Base-by-base conservation (phyloP, 1,284 basidiomycete species). In the Mycosarcoma mackinlayi region DNA sequence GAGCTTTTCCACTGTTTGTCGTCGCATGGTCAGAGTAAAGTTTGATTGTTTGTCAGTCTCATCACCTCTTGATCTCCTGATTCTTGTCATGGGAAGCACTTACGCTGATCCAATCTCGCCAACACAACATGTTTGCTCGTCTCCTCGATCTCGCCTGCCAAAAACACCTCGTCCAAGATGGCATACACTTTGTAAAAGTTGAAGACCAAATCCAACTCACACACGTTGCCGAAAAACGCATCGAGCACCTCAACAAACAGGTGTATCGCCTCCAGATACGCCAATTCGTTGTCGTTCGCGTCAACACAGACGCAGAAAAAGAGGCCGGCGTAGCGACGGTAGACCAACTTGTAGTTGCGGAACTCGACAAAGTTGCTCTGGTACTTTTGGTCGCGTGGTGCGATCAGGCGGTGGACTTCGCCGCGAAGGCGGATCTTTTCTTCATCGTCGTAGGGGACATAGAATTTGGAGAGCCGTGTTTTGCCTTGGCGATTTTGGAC, bases 161-260 rank as follows among this genome's bases (percentile, higher is more conserved):
- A 86, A 85, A 98, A 98, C 42, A 98, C 92, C 81, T 98, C 95
- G 83, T 98, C 96, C 56, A 98, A 86, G 55, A 98, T 97, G 1
- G 96, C 93, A 77, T 97, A 97, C 56, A 90, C 93, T 86, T 98
- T 97, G 86, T 98, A 98, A 84, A 98, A 98, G 80, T 97, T 97
- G 86, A 98, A 98, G 3, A 98, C 95, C 3, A 98, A 87, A 80
- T 98, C 88, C 18, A 98, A 87, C 84, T 98, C 94, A 85, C 94
- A 97, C 0, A 98, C 95, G 78, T 97, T 97, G 83, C 95, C 93
- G 81, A 98, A 98, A 86, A 97, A 98, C 0, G 93, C 90, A 81
- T 98, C 94, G 94, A 7, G 87, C n/a, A 98, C 90, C 83, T 98
- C 96, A 21, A 98, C 96, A 80, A 98, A 98, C 4, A 98, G 87